phyloP scores from a whole-genome alignment of 768 basidiomycete species.

The Crucibulum laeve region DNA sequence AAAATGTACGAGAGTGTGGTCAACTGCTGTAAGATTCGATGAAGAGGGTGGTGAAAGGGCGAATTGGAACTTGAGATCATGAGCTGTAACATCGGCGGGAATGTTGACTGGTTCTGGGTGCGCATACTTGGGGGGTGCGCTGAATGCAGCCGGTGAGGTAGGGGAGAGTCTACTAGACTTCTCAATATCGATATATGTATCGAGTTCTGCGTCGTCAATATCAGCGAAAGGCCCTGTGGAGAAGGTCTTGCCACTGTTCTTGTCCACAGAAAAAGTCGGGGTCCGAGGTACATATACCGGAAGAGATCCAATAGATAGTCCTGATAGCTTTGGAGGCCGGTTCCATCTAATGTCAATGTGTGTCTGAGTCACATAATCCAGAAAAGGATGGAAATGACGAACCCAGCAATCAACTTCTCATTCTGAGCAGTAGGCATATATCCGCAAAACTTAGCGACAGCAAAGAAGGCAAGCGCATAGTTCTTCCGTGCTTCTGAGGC shows the following conservation, averaged over 20 bases:
- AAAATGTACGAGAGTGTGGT: too few species aligned
- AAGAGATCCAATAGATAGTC: background rate
- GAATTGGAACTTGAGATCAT: too few species aligned
- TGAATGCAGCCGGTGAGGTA: background rate
- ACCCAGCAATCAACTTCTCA: too few species aligned
- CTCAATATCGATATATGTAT: background rate
- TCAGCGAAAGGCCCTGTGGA: background rate
- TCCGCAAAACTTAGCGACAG: conserved; percentile 1
- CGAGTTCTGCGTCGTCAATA: background rate
- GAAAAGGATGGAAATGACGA: too few species aligned
- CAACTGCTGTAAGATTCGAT: too few species aligned
- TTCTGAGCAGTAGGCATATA: conserved; percentile 1
- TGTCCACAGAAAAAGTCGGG: background rate
- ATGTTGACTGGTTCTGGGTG: background rate
- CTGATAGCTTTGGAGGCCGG: background rate
- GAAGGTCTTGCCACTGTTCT: background rate
- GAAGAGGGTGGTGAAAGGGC: too few species aligned
- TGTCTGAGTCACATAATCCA: background rate
- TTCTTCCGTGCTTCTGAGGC: conserved; percentile 41
- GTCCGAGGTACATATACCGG: background rate
- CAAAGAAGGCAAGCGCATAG: conserved; percentile 21
- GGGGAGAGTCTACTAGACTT: background rate
- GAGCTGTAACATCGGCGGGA: background rate
- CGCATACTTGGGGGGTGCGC: background rate
- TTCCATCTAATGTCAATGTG: background rate